Conservation (phyloP, 306 rosid species). For the Hylodesmum podocarpum region DNA sequence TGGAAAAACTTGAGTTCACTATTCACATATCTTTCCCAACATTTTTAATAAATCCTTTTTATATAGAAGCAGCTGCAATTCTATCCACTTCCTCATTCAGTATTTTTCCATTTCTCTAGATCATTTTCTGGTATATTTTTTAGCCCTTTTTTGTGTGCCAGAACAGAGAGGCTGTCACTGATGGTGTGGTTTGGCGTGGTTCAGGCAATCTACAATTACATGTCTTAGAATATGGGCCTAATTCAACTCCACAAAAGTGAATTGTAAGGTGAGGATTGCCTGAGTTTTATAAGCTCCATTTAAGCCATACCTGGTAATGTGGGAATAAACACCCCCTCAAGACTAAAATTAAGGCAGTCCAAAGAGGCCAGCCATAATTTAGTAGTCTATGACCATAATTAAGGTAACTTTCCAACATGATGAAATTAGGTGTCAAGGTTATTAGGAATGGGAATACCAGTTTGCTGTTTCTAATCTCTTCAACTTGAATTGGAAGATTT, state of each 20-base stretch:
- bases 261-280: not conserved
- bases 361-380: not conserved
- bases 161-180: not conserved
- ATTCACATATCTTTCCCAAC: not conserved
- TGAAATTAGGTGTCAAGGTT: not conserved
- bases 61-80: not conserved
- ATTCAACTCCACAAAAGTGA: not conserved
- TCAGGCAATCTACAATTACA: not conserved
- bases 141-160: not conserved
- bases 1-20: not conserved
- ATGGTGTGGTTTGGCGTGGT: not conserved
- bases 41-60: not conserved
- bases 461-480: not conserved
- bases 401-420: not conserved
- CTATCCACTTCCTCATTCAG: not conserved
- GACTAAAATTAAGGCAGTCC: not conserved
- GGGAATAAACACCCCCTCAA: not conserved
- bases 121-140: not conserved
- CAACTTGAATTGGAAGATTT: not conserved
- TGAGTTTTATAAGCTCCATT: not conserved
- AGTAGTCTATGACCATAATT: not conserved
- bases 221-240: not conserved
- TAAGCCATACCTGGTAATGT: not conserved
- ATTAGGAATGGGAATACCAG: not conserved
- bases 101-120: not conserved